Base-by-base conservation (phyloP, 768 basidiomycete species). In the Russula compacta region DNA sequence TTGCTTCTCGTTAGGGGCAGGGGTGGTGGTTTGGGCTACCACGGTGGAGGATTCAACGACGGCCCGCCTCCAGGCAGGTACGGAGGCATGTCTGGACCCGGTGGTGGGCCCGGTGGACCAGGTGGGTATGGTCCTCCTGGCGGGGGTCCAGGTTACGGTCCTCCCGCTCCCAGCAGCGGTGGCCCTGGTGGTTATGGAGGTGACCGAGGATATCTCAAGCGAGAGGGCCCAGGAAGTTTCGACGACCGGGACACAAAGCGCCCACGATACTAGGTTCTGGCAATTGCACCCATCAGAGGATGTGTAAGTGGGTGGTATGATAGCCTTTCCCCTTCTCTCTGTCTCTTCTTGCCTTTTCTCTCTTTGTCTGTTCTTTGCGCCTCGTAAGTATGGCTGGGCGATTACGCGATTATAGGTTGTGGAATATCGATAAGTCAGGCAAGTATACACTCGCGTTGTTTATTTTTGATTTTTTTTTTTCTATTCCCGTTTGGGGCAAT, bases 221-320 rank as follows among this genome's bases (percentile, higher is more conserved):
- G 89, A 65, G 80, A 80, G 70, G 85, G 86, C 70, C 83, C 81
- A 67, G 85, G 85, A 54, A 47, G 61, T 73, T 88, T 80, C 73
- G 89, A 92, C 70, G 89, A 92, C 73, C 82, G 89, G 66, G 89
- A 91, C 66, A 68, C 79, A 38, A 92, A 92, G 75, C 86, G 90
- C 70, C 84, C 86, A 69, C 82, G 90, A 70, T 90, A 88, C 74
- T 92, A 63, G 50, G 49, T 61, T 49, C 36, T 46, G 14, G 50
- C 60, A 57, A 53, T 57, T 46, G 19, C 49, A 46, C 50, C 38
- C 36, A 52, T 15, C 38, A 40, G 46, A 52, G 46, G 21, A 46
- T 48, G 44, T 58, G 61, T 48, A 58, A 58, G 56, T 62, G 51
- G 51, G 56, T 58, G 61, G 61, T 63, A 63, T 58, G 61, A 63